Conservation (phyloP, 805 yeast species). For the Hanseniaspora mollemarum region DNA sequence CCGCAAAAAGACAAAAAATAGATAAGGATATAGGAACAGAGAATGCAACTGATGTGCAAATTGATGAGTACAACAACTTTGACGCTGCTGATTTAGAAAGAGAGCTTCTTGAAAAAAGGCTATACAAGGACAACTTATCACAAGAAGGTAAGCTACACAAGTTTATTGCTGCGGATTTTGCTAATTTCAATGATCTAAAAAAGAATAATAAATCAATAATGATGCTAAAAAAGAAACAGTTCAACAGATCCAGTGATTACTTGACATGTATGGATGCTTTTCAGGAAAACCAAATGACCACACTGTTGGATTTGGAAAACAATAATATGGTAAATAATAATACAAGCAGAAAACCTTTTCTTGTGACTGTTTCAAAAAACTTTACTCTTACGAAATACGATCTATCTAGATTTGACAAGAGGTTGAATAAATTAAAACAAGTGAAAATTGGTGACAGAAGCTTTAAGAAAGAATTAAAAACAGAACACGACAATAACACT, state of each 20-base stretch:
- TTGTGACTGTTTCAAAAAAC: constrained; percentile 76
- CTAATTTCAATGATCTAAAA: constrained; percentile 23
- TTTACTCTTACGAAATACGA: constrained; percentile 73
- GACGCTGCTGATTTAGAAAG: constrained; percentile 87
- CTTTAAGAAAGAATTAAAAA: constrained; percentile 26
- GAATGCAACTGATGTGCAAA: neutral
- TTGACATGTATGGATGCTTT: constrained; percentile 12
- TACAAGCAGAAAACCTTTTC: constrained; percentile 42
- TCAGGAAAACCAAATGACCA: constrained; percentile 14
- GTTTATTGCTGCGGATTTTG: constrained; percentile 43
- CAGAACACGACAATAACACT: constrained; percentile 39
- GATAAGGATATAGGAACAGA: constrained; percentile 11
- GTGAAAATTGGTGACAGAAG: constrained; percentile 49
- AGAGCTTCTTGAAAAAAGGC: constrained; percentile 68
- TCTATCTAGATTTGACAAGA: constrained; percentile 39
- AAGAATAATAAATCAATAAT: constrained; percentile 38
- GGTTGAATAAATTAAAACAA: constrained; percentile 57
- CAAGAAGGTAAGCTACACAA: constrained; percentile 73
- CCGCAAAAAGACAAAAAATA: constrained; percentile 17
- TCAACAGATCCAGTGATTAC: constrained; percentile 29
- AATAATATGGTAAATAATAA: constrained; percentile 28
- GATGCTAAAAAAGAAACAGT: constrained; percentile 39
- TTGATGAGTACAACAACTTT: constrained; percentile 41
- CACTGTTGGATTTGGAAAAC: constrained; percentile 11
- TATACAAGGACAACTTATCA: constrained; percentile 83